Base-by-base conservation (phyloP, 2,329 filamentous ascomycete genomes). In the Cladosporium sp. region DNA sequence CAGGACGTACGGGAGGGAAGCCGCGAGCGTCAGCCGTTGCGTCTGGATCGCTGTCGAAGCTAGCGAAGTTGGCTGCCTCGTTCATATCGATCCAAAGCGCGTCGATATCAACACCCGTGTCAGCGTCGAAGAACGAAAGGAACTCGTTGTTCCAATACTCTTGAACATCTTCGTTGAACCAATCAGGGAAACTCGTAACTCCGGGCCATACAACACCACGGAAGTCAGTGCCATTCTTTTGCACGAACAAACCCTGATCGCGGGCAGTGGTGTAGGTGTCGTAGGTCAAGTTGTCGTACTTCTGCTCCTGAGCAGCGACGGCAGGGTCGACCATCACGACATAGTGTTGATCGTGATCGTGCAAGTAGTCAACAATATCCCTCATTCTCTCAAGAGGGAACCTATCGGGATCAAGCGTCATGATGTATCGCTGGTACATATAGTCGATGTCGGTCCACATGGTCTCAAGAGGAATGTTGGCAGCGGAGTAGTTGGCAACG, bases 181-280 rank as follows among this genome's bases (percentile, higher is more conserved):
- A 93, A 70, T 93, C 90, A 2, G 71, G 72, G 61, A 72, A 74
- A 7, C 65, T 69, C 3, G 71, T 73, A 1, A 71, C 69, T 47
- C 89, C 89, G 6, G 89, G 87, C 89, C 89, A 93, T 20, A 92
- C 89, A 14, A 90, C 87, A 15, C 88, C 83, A 60, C 81, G 66
- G 61, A 80, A 82, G 30, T 82, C 70, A 9, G 76, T 76, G 14
- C 80, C 87, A 64, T 90, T 86, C 39, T 71, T 66, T 8, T 62
- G 65, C 15, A 82, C 64, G 69, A 83, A 82, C 11, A 82, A 68
- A 9, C 74, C 80, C 22, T 81, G 20, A 14, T 59, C 57, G 14
- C 57, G 50, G 8, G 36, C 52, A 11, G n/a, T 56, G n/a, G 45
- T 42, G 58, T 57, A 60, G 6, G 58, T 57, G 5, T 57, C 43